phyloP scores from a whole-genome alignment of 2,329 filamentous ascomycete species.

The Colletotrichum euphorbiae region DNA sequence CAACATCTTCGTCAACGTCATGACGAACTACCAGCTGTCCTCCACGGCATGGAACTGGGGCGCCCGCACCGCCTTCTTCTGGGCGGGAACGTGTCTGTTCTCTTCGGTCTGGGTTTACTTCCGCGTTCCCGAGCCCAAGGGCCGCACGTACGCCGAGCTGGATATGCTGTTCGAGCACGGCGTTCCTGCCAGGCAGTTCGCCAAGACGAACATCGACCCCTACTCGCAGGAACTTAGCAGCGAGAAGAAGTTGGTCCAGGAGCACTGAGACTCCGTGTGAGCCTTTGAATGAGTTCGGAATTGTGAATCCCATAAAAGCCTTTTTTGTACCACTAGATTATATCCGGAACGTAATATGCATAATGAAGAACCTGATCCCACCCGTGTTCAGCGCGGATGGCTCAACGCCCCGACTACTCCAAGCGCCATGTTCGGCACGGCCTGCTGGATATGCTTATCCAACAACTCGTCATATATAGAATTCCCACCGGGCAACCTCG shows the following conservation, averaged over 20 bases:
- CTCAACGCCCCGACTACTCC: background rate
- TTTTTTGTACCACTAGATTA: slow-evolving; percentile 25
- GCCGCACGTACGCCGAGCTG: slow-evolving; percentile 58
- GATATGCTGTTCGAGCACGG: slow-evolving; percentile 55
- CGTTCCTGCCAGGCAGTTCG: slow-evolving; percentile 55
- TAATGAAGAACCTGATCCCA: slow-evolving; percentile 4
- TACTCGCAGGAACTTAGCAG: slow-evolving; percentile 43
- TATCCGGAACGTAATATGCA: slow-evolving; percentile 27
- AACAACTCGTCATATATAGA: slow-evolving; percentile 54
- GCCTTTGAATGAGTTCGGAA: background rate
- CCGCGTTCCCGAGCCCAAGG: slow-evolving; percentile 66
- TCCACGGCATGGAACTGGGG: slow-evolving; percentile 60
- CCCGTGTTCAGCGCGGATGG: background rate
- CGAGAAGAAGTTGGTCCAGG: slow-evolving; percentile 35
- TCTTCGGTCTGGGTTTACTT: slow-evolving; percentile 63
- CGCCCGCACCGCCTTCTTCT: slow-evolving; percentile 60
- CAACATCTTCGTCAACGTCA: slow-evolving; percentile 63
- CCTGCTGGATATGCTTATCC: slow-evolving; percentile 54
- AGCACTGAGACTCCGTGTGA: background rate
- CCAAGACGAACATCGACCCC: slow-evolving; percentile 52
- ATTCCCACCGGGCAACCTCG: slow-evolving; percentile 52
- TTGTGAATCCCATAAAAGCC: slow-evolving; percentile 14
- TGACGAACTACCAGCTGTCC: slow-evolving; percentile 61
- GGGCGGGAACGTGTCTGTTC: slow-evolving; percentile 60
- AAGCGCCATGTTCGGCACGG: slow-evolving; percentile 45